Evolutionary conservation across 768 basidiomycete species (phyloP), one percentile per base, ranked within the genome.

Genomic region (Calocera cornea): DNA sequence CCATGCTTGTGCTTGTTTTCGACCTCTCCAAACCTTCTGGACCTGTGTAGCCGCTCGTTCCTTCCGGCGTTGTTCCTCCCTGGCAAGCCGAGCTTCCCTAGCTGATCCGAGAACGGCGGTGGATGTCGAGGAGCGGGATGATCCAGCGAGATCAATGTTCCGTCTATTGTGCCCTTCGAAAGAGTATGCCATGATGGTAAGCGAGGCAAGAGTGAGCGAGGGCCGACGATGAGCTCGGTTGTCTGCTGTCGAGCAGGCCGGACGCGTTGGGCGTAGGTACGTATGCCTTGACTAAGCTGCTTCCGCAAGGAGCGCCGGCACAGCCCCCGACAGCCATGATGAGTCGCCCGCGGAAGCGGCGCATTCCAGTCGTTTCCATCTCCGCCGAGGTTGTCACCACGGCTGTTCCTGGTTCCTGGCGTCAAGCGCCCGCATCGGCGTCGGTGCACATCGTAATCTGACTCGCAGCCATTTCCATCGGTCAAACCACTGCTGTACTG

Each of bases 11-110:
- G 81, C 50, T 69, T 69, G 41, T 82, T 81, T 47, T 60, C 64
- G 66, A 77, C 77, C 33, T 85, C 83, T 0, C 84, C 84, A 1
- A 88, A 75, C 47, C 81, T 78, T 47, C 44, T 47, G 44, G 19
- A 47, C 24, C 5, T 47, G 3, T 19, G 24, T 17, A 7, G 44
- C 44, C 8, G 44, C 44, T 8, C 44, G 44, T 19, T 47, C 44
- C 24, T 19, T 47, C 44, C 24, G 7, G 24, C 44, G 44, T 19
- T 47, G 44, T 47, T 47, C 44, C 44, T 47, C 44, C 24, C 44
- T 17, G 7, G 44, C 44, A 17, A 47, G 24, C 5, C 44, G 44
- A 5, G 44, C 44, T 24, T 47, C 44, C 19, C 44, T 47, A 3
- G 44, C 44, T 24, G 44, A 47, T 17, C 44, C 44, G 44, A 47